Conservation (phyloP, 208 protist genomes). For the Balamuthia mandrillaris region DNA sequence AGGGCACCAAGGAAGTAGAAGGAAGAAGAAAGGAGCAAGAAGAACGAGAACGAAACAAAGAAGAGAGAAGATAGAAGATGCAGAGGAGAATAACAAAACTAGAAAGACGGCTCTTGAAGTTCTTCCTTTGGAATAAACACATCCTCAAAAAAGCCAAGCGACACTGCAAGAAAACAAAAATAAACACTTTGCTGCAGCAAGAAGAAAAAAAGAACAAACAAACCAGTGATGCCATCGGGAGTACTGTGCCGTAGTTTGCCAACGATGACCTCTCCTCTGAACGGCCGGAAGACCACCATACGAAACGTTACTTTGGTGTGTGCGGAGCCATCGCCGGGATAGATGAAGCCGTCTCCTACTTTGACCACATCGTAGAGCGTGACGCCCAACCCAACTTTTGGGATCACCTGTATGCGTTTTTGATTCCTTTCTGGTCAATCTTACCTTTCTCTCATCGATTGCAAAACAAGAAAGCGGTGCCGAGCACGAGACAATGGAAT, state of each 20-base stretch:
- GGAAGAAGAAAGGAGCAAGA: no score
- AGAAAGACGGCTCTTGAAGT: background rate
- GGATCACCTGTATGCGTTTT: background rate
- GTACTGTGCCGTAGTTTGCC: background rate
- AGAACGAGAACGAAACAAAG: no score
- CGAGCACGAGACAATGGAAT: no score
- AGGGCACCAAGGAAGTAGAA: background rate
- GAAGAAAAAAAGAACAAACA: background rate
- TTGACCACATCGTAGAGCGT: background rate
- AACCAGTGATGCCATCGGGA: background rate
- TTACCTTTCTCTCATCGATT: no score
- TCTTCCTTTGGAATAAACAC: constrained; percentile 1
- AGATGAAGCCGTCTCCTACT: constrained; percentile 25
- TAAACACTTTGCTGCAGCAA: background rate
- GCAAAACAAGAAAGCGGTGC: no score
- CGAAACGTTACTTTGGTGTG: constrained; percentile 3
- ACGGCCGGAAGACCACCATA: constrained; percentile 29
- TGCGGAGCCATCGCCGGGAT: background rate
- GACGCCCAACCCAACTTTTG: constrained; percentile 15
- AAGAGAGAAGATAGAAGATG: no score
- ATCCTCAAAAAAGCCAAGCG: constrained; percentile 32
- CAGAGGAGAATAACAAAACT: background rate
- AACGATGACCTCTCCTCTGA: constrained; percentile 24
- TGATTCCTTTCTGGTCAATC: no score
- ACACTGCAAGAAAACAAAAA: background rate